Conservation (phyloP, 768 basidiomycete species). For the Xanthoconium purpureum region DNA sequence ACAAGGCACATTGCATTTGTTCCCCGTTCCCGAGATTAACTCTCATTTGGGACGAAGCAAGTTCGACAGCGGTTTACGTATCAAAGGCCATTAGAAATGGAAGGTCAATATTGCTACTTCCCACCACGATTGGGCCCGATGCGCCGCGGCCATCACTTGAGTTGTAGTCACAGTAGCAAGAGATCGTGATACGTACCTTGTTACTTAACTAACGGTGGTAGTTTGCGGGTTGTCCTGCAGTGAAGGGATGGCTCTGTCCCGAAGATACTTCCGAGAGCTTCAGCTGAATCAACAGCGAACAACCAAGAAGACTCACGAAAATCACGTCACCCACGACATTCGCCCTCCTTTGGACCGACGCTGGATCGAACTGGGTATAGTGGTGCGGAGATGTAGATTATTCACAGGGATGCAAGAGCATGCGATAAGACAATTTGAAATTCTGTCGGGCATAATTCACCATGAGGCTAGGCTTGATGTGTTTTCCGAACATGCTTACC, state of each 20-base stretch:
- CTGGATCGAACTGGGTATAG: too few species aligned
- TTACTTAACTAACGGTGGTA: background rate
- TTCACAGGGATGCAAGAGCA: background rate
- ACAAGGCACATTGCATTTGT: background rate
- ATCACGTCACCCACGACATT: background rate
- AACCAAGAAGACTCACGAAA: background rate
- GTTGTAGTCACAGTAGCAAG: background rate
- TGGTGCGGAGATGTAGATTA: background rate
- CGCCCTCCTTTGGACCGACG: background rate
- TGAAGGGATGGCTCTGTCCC: background rate
- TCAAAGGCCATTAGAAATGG: background rate
- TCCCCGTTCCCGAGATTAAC: background rate
- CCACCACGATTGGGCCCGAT: background rate
- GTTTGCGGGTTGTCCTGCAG: background rate
- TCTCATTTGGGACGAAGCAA: background rate
- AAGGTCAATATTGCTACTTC: background rate
- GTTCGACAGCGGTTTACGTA: conserved; percentile 1
- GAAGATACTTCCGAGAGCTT: background rate
- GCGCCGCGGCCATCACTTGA: background rate
- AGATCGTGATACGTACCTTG: background rate
- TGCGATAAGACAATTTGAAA: background rate
- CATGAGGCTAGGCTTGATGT: too few species aligned
- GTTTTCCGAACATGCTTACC: too few species aligned
- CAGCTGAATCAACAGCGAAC: background rate
- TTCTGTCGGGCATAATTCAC: background rate